Conservation (phyloP, 192 early-diverging fungal genomes). For the Umbelopsis vinacea region DNA sequence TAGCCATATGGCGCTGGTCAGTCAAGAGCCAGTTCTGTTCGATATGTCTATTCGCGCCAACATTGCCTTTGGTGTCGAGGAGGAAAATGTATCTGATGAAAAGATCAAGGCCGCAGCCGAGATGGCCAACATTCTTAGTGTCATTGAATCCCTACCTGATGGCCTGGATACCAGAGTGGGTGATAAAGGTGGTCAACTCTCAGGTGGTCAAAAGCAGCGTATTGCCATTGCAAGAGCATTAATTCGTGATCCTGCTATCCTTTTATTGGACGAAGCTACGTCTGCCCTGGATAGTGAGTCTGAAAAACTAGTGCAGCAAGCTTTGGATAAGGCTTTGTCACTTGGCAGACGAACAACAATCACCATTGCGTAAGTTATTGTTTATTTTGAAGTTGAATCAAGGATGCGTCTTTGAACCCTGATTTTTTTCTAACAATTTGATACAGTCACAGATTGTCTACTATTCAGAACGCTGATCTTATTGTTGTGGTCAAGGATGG, state of each 20-base stretch:
- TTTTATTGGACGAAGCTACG: constrained; percentile 87
- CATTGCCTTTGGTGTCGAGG: constrained; percentile 70
- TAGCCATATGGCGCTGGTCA: constrained; percentile 76
- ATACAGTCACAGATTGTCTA: constrained; percentile 12
- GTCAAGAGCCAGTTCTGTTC: constrained; percentile 91
- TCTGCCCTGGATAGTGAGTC: constrained; percentile 72
- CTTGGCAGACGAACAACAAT: constrained; percentile 65
- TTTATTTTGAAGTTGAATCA: too few species aligned
- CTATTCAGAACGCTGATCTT: constrained; percentile 25
- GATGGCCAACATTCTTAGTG: constrained; percentile 63
- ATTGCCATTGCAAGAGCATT: constrained; percentile 88
- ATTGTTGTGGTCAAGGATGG: constrained; percentile 80
- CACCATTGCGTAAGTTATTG: constrained; percentile 54
- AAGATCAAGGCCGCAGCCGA: constrained; percentile 54
- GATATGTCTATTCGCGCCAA: constrained; percentile 84
- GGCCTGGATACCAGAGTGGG: constrained; percentile 69
- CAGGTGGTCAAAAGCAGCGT: constrained; percentile 77
- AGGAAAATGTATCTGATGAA: constrained; percentile 45
- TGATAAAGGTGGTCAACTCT: constrained; percentile 62
- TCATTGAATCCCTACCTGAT: constrained; percentile 56
- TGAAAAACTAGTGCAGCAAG: constrained; percentile 70
- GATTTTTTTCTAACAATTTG: neutral
- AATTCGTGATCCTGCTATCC: constrained; percentile 78
- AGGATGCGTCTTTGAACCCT: too few species aligned
- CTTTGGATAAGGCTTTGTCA: constrained; percentile 64